These are phyloP conservation scores for Candida quercuum DNA, from an alignment of 805 yeast species.

Conservation along the genomic window DNA sequence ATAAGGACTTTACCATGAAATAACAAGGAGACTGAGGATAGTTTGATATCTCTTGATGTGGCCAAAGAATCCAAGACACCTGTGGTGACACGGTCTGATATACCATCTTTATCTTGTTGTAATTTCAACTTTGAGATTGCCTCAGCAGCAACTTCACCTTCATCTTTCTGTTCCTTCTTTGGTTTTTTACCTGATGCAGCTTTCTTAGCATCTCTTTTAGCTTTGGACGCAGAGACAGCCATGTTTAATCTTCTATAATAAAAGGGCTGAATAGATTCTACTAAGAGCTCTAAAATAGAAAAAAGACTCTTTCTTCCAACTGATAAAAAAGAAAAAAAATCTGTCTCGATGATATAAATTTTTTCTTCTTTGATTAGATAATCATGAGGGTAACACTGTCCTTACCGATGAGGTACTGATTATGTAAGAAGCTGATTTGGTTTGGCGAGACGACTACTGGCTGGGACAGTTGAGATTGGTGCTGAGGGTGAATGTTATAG, in stretches of 20 bases:
- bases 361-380: not conserved
- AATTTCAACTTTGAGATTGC: conserved; percentile 82
- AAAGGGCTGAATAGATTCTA: no score
- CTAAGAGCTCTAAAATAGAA: not conserved
- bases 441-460: not conserved
- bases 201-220: conserved; percentile 97
- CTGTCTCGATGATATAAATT: not conserved
- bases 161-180: conserved; percentile 47
- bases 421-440: no score
- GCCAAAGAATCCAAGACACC: conserved; percentile 89
- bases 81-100: conserved; percentile 95
- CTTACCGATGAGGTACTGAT: conserved; percentile 1
- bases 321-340: not conserved
- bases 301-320: no score
- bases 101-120: conserved; percentile 90
- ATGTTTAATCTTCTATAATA: not conserved
- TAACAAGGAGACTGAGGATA: conserved; percentile 82
- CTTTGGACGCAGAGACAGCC: conserved; percentile 77
- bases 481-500: not conserved
- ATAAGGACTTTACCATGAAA: conserved; percentile 97
- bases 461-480: not conserved
- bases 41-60: conserved; percentile 91
- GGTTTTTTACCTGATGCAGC: conserved; percentile 73
- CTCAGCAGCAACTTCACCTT: conserved; percentile 55
- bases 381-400: conserved; percentile 1